Base-by-base conservation (phyloP, 176 grass and related monocot genomes). In the Phoenix dactylifera region DNA sequence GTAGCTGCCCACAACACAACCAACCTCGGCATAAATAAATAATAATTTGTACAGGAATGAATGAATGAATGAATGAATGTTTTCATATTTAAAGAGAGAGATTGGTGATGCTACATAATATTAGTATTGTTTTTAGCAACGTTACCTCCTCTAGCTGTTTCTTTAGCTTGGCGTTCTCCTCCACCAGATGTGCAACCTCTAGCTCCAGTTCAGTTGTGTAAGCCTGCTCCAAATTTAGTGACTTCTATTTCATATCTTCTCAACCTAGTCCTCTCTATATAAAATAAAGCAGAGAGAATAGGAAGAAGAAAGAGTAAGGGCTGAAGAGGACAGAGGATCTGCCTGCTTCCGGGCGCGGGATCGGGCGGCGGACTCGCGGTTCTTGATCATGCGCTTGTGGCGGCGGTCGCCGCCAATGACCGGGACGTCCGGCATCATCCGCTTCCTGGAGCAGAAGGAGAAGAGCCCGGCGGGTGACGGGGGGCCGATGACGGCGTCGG, bases 381-480 rank as follows among this genome's bases (percentile, higher is more conserved):
- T 78, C 76, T 78, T 78, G 20, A 78, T 59, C 76, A 78, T 72
- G 54, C 76, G 76, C 16, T 28, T 59, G 25, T 66, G 68, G 54
- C 68, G 54, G 7, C 61, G 15, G 60, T 65, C 76, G 18, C 48
- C 53, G 4, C 39, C 44, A 5, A 25, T 25, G 6, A 4, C 7
- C 0, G 73, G 54, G 25, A 15, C 60, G 0, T 77, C 74, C 5
- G 57, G 57, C 35, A 22, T 2, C 55, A 22, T 0, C 24, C 55
- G 49, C 14, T 54, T 77, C 26, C 63, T 77, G 16, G 57, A 54
- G 65, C 50, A 77, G 18, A 70, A 69, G 4, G 74, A 63, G 39
- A 63, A 53, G 49, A 77, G 48, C 17, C 65, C 51, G 1, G 24
- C 32, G 1, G 73, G 63, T 5, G 44, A 76, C 50, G 39, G 52